Conservation (phyloP, 345 rosid species). For the Mercurialis annua region DNA sequence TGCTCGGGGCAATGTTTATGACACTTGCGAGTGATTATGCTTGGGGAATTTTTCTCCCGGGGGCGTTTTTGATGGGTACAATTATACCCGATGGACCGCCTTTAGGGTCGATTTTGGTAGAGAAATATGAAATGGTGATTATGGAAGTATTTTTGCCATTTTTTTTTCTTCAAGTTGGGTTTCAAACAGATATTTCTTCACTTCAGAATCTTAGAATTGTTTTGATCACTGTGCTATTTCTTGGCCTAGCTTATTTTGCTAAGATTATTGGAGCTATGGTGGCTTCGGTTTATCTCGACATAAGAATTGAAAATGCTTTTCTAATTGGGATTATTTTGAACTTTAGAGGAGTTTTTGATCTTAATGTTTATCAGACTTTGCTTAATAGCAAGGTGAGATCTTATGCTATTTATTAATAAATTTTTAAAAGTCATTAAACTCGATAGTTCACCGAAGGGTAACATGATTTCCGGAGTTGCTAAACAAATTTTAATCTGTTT, state of each 20-base stretch:
- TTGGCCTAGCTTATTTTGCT: neutral
- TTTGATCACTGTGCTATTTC: neutral
- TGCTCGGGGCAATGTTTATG: conserved; percentile 10
- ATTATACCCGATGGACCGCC: conserved; percentile 34
- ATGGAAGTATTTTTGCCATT: conserved; percentile 28
- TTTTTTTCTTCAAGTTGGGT: conserved; percentile 18
- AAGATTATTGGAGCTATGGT: conserved; percentile 16
- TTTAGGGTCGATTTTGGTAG: conserved; percentile 25
- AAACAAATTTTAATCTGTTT: too few species aligned
- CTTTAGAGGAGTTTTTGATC: conserved; percentile 21
- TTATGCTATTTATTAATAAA: too few species aligned
- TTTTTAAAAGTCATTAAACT: too few species aligned
- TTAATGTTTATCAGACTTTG: neutral
- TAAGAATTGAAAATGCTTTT: conserved; percentile 12
- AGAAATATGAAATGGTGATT: conserved; percentile 24
- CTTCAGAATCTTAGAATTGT: neutral
- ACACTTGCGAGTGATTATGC: conserved; percentile 4
- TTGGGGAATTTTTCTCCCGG: neutral
- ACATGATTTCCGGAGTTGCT: too few species aligned
- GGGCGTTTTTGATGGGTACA: conserved; percentile 22
- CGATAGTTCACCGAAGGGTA: too few species aligned
- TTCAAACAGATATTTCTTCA: neutral
- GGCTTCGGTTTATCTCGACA: neutral
- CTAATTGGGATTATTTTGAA: conserved; percentile 25
- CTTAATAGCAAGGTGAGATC: neutral